Evolutionary conservation across 164 flowering plant genomes (phyloP).

Genomic region (Stephania cephalantha): DNA sequence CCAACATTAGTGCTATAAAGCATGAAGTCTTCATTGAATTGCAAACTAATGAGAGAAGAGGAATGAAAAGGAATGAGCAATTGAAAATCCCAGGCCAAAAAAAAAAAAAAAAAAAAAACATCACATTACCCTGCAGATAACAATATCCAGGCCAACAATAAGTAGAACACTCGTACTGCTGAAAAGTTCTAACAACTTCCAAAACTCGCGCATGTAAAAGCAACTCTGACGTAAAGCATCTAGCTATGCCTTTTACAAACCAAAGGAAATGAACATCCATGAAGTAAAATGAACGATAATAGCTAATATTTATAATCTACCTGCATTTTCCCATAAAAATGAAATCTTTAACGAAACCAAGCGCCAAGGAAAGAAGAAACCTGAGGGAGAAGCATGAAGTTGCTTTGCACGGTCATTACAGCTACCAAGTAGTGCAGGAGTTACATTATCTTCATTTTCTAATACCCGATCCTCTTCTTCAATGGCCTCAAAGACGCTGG

Average conservation of each 20-base stretch:
- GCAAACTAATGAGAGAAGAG: background rate
- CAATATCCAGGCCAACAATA: background rate
- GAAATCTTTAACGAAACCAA: background rate
- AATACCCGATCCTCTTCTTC: constrained; percentile 87
- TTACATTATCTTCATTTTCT: constrained; percentile 75
- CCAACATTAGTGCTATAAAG: no score
- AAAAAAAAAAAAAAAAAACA: background rate
- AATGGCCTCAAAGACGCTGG: constrained; percentile 97
- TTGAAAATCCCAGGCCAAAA: background rate
- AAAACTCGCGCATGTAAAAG: background rate
- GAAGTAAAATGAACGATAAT: background rate
- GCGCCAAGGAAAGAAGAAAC: constrained; percentile 24
- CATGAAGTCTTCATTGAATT: background rate
- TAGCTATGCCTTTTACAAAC: background rate
- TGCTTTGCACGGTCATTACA: constrained; percentile 95
- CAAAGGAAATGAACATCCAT: background rate
- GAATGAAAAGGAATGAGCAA: background rate
- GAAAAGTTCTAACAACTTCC: background rate
- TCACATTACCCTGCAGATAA: background rate
- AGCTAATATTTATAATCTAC: background rate
- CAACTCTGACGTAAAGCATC: background rate
- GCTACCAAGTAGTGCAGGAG: constrained; percentile 93
- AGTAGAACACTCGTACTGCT: background rate
- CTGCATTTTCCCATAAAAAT: background rate
- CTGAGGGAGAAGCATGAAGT: constrained; percentile 97